Conservation (phyloP, 2,329 filamentous ascomycete species). For the Penicillium sp. region DNA sequence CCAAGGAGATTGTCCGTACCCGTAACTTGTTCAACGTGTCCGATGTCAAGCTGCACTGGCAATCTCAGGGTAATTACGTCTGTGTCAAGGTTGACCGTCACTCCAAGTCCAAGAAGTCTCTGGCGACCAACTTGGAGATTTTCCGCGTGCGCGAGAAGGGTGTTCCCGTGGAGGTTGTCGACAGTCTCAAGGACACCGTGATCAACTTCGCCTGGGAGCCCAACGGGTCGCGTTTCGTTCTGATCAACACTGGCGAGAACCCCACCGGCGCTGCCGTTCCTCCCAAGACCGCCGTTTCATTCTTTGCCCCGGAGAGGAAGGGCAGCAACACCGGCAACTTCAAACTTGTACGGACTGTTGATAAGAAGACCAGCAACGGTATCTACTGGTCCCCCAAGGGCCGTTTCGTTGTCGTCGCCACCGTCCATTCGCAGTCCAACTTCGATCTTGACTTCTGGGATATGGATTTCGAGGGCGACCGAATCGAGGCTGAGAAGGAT, state of each 20-base stretch:
- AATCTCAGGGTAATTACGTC: conserved; percentile 86
- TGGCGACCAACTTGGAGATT: conserved; percentile 95
- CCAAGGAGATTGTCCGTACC: conserved; percentile 88
- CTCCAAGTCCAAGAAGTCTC: conserved; percentile 97
- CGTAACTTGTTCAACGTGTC: conserved; percentile 97
- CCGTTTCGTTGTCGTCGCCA: conserved; percentile 89
- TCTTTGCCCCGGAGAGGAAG: conserved; percentile 98
- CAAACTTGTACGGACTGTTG: conserved; percentile 87
- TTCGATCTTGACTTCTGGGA: conserved; percentile 98
- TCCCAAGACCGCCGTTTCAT: conserved; percentile 89
- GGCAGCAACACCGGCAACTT: conserved; percentile 79
- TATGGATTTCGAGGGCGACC: conserved; percentile 95
- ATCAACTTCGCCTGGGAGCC: conserved; percentile 99
- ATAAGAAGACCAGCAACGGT: conserved; percentile 99
- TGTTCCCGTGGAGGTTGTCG: conserved; percentile 94
- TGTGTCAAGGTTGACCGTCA: conserved; percentile 98
- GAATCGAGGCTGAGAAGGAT: conserved; percentile 87
- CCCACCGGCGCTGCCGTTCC: conserved; percentile 71
- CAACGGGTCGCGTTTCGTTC: conserved; percentile 92
- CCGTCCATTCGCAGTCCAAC: conserved; percentile 85
- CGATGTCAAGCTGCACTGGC: conserved; percentile 98
- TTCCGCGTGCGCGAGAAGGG: conserved; percentile 97
- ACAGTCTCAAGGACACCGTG: conserved; percentile 95
- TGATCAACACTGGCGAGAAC: conserved; percentile 90
- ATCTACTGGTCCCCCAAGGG: conserved; percentile 99